Evolutionary conservation across 306 rosid species (phyloP).

Genomic region (Oxytropis ochrocephala): DNA sequence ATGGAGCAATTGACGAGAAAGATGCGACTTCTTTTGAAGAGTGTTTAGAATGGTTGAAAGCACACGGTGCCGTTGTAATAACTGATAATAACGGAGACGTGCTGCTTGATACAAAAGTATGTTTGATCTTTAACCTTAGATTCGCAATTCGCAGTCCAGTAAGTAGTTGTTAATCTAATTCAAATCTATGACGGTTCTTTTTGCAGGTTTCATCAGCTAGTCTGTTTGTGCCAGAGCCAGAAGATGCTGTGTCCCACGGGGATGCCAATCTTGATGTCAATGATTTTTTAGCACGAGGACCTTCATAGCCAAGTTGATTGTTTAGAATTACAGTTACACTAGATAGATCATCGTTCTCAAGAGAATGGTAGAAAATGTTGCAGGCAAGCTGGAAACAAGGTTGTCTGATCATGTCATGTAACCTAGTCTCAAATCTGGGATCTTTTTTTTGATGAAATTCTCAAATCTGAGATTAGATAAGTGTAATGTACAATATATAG

Average conservation of each 20-base stretch:
- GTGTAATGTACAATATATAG: not conserved
- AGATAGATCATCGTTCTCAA: constrained; percentile 4
- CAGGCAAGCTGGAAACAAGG: constrained; percentile 14
- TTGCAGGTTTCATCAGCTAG: constrained; percentile 68
- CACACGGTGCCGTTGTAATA: constrained; percentile 67
- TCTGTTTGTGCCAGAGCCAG: constrained; percentile 85
- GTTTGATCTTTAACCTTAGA: constrained; percentile 18
- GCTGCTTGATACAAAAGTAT: constrained; percentile 78
- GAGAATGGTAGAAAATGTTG: constrained; percentile 22
- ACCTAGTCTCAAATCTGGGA: constrained; percentile 2
- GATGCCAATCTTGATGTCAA: constrained; percentile 87
- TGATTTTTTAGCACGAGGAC: constrained; percentile 74
- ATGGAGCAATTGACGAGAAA: constrained; percentile 46
- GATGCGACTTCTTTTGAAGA: constrained; percentile 67
- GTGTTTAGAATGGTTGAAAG: constrained; percentile 91
- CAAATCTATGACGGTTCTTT: not conserved
- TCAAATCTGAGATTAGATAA: not conserved
- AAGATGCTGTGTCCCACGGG: constrained; percentile 91
- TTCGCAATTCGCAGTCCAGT: too few species aligned
- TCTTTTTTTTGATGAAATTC: too few species aligned
- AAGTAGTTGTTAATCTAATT: not conserved
- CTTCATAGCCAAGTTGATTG: constrained; percentile 33
- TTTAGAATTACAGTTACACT: not conserved
- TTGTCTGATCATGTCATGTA: constrained; percentile 20
- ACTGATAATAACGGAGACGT: constrained; percentile 62